Base-by-base conservation (phyloP, 2,329 filamentous ascomycete genomes). In the Calonectria pauciramosa region DNA sequence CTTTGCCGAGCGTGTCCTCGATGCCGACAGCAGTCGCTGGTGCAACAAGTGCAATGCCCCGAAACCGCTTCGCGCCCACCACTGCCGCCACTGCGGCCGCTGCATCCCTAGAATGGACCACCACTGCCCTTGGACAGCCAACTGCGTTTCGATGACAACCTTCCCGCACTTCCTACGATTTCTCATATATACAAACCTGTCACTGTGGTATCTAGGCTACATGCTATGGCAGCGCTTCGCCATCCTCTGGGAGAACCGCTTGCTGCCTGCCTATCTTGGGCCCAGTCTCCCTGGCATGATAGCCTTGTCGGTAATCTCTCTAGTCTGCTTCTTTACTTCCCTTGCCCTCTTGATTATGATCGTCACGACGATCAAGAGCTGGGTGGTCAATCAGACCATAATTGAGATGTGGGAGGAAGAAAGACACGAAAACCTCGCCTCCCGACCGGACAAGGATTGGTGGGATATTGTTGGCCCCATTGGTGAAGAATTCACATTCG, bases 131-230 rank as follows among this genome's bases (percentile, higher is more conserved):
- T 97, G 95, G 95, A 96, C 94, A 4, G 88, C 86, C 75, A 96
- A 96, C 85, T 97, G 95, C 86, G 94, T 97, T 68, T 96, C 94
- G 16, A 91, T 96, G 84, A 93, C 92, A 74, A 96, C 94, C 1
- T 94, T 96, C 80, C 95, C 95, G 10, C 93, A 96, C 86, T 97
- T 97, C 84, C 77, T 96, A 60, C 94, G 95, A 79, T 96, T 97
- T 86, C 88, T 97, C 54, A 82, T 92, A 76, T 96, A 92, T 82
- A 89, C 94, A 32, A 93, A 94, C 80, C 74, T 90, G 18, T 88
- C 93, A 2, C 91, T 95, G 78, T 92, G 92, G 86, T 84, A 85
- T 70, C 89, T 96, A 8, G 86, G 88, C 68, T 88, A 87, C 78
- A 89, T 94, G 56, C 86, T 96, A n/a, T 91, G 86, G 83, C 85